These are phyloP conservation scores for Sclerotinia borealis DNA, from an alignment of 2,329 filamentous ascomycete species.

Conservation along the genomic window DNA sequence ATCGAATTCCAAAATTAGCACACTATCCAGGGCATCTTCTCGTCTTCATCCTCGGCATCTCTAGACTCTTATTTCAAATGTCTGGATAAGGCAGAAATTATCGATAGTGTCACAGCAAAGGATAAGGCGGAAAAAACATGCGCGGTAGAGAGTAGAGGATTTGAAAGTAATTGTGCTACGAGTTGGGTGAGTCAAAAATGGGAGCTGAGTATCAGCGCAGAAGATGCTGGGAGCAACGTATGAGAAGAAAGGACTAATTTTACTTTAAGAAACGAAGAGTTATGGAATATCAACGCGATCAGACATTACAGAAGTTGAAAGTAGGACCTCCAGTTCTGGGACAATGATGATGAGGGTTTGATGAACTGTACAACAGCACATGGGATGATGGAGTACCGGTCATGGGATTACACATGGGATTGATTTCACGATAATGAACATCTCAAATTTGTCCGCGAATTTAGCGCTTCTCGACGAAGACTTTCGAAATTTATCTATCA, in stretches of 20 bases:
- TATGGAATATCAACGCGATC: slow-evolving; percentile 81
- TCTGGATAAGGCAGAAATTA: slow-evolving; percentile 72
- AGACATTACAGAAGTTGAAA: slow-evolving; percentile 69
- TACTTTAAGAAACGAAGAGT: slow-evolving; percentile 97
- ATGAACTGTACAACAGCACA: slow-evolving; percentile 2
- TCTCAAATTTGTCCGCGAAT: too few species aligned
- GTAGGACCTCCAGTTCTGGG: slow-evolving; percentile 27
- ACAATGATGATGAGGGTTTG: slow-evolving; percentile 8
- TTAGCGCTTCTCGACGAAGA: not conserved
- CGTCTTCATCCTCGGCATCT: slow-evolving; percentile 29
- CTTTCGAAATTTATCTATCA: not conserved
- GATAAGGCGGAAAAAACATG: slow-evolving; percentile 53
- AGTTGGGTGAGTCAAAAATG: slow-evolving; percentile 70
- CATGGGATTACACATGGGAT: not conserved
- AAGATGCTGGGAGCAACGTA: not conserved
- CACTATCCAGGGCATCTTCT: slow-evolving; percentile 48
- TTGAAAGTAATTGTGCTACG: slow-evolving; percentile 78
- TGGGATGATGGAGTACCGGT: not conserved
- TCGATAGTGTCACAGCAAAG: slow-evolving; percentile 63
- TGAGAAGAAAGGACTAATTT: slow-evolving; percentile 65
- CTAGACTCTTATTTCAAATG: slow-evolving; percentile 79
- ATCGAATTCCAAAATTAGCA: not conserved
- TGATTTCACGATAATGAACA: not conserved
- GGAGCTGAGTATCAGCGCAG: not conserved
- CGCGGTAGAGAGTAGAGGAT: slow-evolving; percentile 52